phyloP scores from a whole-genome alignment of 495 filamentous ascomycete genomes.

The Aeminium ludgeri region DNA sequence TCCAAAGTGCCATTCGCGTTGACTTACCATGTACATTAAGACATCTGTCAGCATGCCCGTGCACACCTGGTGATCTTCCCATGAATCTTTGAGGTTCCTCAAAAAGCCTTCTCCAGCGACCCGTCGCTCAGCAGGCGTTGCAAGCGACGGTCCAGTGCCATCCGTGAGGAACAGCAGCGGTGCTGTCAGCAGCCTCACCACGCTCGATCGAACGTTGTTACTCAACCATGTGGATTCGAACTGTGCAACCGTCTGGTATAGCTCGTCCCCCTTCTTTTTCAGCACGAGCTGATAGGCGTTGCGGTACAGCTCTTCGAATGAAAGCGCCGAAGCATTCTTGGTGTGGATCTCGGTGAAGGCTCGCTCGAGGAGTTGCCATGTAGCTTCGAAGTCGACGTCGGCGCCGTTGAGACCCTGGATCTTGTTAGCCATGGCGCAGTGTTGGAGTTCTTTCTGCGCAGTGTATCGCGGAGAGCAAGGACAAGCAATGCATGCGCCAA shows the following conservation, averaged over 20 bases:
- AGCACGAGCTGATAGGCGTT: slow-evolving; percentile 93
- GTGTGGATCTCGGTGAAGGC: slow-evolving; percentile 77
- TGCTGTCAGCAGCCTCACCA: slow-evolving; percentile 43
- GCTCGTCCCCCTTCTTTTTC: slow-evolving; percentile 63
- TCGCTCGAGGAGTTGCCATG: slow-evolving; percentile 56
- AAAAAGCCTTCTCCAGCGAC: slow-evolving; percentile 73
- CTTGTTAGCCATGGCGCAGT: slow-evolving; percentile 1
- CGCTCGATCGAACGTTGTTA: slow-evolving; percentile 43
- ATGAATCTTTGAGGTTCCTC: slow-evolving; percentile 53
- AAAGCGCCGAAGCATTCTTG: slow-evolving; percentile 76
- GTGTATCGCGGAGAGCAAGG: too few species aligned
- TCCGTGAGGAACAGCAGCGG: slow-evolving; percentile 29
- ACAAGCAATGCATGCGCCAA: too few species aligned
- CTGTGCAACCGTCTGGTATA: slow-evolving; percentile 62
- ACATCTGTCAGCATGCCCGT: slow-evolving; percentile 98
- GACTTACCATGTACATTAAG: slow-evolving; percentile 82
- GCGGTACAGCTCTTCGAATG: slow-evolving; percentile 91
- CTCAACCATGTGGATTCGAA: slow-evolving; percentile 71
- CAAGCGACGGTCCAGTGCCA: slow-evolving; percentile 17
- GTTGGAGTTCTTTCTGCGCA: too few species aligned
- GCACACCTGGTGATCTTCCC: slow-evolving; percentile 75
- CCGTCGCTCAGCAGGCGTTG: slow-evolving; percentile 57
- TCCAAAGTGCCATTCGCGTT: background rate
- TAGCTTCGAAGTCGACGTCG: slow-evolving; percentile 58
- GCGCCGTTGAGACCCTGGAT: slow-evolving; percentile 38